These are phyloP conservation scores for Heliamphora exappendiculata DNA, from an alignment of 148 eudicot genomes.

Conservation along the genomic window DNA sequence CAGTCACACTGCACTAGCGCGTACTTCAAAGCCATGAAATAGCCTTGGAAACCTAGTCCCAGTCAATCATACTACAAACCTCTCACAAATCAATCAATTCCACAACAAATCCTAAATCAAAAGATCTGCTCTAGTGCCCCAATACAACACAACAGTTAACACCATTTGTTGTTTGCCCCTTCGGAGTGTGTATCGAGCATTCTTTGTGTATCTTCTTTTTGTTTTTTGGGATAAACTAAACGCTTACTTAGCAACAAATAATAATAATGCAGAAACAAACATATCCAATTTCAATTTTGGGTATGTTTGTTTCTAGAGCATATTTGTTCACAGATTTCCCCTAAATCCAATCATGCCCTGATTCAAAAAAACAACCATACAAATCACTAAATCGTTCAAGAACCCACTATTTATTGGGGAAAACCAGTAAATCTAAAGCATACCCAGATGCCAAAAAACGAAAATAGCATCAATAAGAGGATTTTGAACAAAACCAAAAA, in stretches of 20 bases:
- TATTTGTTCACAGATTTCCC: not conserved
- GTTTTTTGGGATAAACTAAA: too few species aligned
- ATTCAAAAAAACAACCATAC: not conserved
- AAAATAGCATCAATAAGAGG: not conserved
- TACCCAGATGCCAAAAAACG: not conserved
- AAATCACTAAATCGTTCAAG: slow-evolving; percentile 6
- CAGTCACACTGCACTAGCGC: not conserved
- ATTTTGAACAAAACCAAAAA: not conserved
- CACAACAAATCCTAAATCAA: not conserved
- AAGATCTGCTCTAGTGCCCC: not conserved
- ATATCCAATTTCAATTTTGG: not conserved
- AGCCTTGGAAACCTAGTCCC: not conserved
- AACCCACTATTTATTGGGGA: not conserved
- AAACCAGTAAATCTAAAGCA: not conserved
- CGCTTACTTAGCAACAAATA: too few species aligned
- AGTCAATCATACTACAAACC: too few species aligned
- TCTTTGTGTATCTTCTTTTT: too few species aligned
- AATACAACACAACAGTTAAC: not conserved
- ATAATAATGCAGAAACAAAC: not conserved
- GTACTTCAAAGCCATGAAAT: not conserved
- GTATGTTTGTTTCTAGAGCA: too few species aligned
- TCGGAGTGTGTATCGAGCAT: too few species aligned
- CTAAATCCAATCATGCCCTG: not conserved
- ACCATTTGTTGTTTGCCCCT: too few species aligned
- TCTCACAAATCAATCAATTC: not conserved